A percentile compares a stretch with the other conserved stretches of the same genome.
Evolutionary conservation across 352 stramenopile species (phyloP).

Genomic region (Globisporangium emineosum): DNA sequence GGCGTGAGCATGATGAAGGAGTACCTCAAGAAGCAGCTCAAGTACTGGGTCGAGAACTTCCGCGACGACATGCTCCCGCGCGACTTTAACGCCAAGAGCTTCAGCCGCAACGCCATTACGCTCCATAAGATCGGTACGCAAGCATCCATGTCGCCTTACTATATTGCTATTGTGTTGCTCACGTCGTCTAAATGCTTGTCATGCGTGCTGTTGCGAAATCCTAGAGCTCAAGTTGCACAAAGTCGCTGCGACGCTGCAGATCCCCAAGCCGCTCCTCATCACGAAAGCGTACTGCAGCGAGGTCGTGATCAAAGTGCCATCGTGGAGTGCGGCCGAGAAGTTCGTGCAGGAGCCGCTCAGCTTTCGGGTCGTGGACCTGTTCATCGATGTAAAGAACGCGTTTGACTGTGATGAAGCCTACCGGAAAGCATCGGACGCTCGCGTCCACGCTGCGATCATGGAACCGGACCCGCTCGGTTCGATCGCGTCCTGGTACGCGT

Average conservation of each 20-base stretch:
- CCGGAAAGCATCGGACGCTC: conserved; percentile 27
- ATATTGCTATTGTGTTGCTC: too few species aligned
- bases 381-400: conserved; percentile 44
- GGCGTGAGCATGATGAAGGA: conserved; percentile 61
- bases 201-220: neutral
- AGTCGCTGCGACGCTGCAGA: conserved; percentile 37
- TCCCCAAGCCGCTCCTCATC: conserved; percentile 48
- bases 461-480: conserved; percentile 60
- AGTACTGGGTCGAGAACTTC: conserved; percentile 65
- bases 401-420: conserved; percentile 48
- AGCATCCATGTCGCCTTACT: too few species aligned
- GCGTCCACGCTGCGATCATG: conserved; percentile 32
- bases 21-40: conserved; percentile 61
- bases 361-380: conserved; percentile 44
- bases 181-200: too few species aligned
- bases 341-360: conserved; percentile 51
- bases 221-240: conserved; percentile 68
- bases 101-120: conserved; percentile 40
- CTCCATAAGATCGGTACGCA: conserved; percentile 47
- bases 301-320: conserved; percentile 53
- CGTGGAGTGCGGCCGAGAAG: conserved; percentile 48
- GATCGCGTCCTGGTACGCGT: conserved; percentile 56
- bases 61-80: conserved; percentile 54
- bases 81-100: conserved; percentile 50
- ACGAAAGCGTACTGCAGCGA: conserved; percentile 51